These are phyloP conservation scores for Phylloporus sp. DNA, from an alignment of 768 basidiomycete species.

Conservation along the genomic window DNA sequence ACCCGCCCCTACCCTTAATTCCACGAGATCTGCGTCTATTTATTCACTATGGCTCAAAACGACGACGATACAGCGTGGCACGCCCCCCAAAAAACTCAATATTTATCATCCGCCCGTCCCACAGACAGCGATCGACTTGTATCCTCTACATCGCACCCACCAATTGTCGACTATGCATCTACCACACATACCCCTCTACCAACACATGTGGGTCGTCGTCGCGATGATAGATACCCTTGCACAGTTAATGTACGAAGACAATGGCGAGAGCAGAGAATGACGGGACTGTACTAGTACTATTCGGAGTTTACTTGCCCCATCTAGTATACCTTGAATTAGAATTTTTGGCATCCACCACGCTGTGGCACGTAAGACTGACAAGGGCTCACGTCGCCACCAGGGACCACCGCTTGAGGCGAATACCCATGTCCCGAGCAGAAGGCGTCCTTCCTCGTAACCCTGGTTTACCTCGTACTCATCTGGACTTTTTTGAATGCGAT, in stretches of 20 bases:
- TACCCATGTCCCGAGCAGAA: conserved; percentile 11
- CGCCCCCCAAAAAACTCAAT: conserved; percentile 18
- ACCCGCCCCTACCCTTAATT: conserved; percentile 4
- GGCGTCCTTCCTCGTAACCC: too few relatives aligned
- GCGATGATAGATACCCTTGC: conserved; percentile 33
- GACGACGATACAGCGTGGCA: conserved; percentile 23
- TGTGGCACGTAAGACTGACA: conserved; percentile 1
- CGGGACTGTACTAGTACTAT: conserved; percentile 32
- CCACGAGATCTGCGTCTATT: conserved; percentile 25
- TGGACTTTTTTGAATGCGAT: not conserved
- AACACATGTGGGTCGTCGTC: conserved; percentile 23
- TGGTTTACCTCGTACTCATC: conserved; percentile 11
- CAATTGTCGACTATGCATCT: conserved; percentile 27
- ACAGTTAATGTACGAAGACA: conserved; percentile 26
- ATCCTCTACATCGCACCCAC: conserved; percentile 26
- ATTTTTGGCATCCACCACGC: conserved; percentile 23
- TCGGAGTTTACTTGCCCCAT: conserved; percentile 28
- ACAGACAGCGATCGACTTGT: conserved; percentile 22
- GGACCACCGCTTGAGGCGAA: conserved; percentile 18
- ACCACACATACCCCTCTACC: conserved; percentile 24
- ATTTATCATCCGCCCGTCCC: conserved; percentile 23
- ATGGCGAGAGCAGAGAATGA: conserved; percentile 26
- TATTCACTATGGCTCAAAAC: conserved; percentile 29
- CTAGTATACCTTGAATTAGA: conserved; percentile 37
- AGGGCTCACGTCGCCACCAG: conserved; percentile 20